Evolutionary conservation across 768 basidiomycete species (phyloP).

Genomic region (Rhizopogon rudus): DNA sequence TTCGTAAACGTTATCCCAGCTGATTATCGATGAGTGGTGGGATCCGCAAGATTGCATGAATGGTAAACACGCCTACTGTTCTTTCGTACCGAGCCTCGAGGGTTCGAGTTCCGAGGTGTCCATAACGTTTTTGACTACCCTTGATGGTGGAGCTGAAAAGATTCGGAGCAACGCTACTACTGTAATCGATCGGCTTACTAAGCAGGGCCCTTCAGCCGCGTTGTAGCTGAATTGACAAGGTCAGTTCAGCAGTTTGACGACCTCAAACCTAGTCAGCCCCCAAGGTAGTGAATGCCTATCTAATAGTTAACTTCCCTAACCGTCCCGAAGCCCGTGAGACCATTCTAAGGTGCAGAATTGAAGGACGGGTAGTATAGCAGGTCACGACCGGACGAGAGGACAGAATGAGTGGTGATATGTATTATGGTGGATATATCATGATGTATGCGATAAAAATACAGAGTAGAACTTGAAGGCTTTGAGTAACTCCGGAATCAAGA

Average conservation of each 20-base stretch:
- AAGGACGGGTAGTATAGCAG: not conserved
- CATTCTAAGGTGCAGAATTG: not conserved
- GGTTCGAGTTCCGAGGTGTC: slow-evolving; percentile 48
- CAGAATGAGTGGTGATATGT: slow-evolving; percentile 13
- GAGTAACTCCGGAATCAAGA: slow-evolving; percentile 7
- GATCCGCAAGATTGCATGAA: not conserved
- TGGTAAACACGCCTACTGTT: slow-evolving; percentile 50
- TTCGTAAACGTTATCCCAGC: slow-evolving; percentile 78
- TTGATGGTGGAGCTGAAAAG: not conserved
- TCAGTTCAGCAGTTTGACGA: too few relatives aligned
- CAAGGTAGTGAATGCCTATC: too few relatives aligned
- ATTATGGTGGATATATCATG: slow-evolving; percentile 11
- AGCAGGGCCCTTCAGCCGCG: too few relatives aligned
- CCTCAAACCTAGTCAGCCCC: too few relatives aligned
- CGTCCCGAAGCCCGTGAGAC: not conserved
- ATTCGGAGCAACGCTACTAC: not conserved
- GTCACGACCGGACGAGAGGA: not conserved
- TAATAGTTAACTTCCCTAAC: too few relatives aligned
- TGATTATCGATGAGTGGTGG: slow-evolving; percentile 21
- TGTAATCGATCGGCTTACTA: too few relatives aligned
- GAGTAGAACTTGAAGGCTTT: not conserved
- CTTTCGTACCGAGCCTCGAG: slow-evolving; percentile 75
- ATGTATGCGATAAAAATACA: slow-evolving; percentile 18
- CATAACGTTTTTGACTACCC: slow-evolving; percentile 15
- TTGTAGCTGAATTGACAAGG: too few relatives aligned